Conservation (phyloP, 2,329 filamentous ascomycete genomes). For the Acrodontium crateriforme region DNA sequence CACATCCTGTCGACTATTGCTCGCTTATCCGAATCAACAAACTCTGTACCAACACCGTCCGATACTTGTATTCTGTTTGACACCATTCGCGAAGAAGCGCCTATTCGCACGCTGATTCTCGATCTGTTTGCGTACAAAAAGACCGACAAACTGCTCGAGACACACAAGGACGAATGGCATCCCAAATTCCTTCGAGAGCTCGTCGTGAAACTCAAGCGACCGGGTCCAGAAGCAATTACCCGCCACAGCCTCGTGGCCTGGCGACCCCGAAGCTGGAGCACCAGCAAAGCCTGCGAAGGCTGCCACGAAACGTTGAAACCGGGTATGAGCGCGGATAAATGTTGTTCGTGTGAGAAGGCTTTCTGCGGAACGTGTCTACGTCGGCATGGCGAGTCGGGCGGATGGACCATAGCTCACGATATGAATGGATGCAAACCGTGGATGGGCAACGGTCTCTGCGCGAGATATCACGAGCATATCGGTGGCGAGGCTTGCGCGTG, state of each 20-base stretch:
- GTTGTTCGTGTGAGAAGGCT: slow-evolving; percentile 27
- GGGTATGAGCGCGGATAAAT: slow-evolving; percentile 23
- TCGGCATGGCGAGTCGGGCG: slow-evolving; percentile 14
- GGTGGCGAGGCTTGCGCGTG: slow-evolving; percentile 17
- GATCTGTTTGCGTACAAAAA: slow-evolving; percentile 41
- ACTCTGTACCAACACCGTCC: slow-evolving; percentile 35
- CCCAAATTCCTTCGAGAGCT: slow-evolving; percentile 34
- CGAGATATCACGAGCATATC: slow-evolving; percentile 24
- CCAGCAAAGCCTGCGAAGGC: slow-evolving; percentile 23
- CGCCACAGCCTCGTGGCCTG: slow-evolving; percentile 29
- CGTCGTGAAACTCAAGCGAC: slow-evolving; percentile 32
- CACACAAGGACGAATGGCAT: slow-evolving; percentile 35
- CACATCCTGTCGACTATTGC: slow-evolving; percentile 30
- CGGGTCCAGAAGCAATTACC: slow-evolving; percentile 27
- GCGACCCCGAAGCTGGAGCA: slow-evolving; percentile 22
- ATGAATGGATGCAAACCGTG: slow-evolving; percentile 27
- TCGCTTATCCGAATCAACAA: slow-evolving; percentile 33
- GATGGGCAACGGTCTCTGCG: slow-evolving; percentile 21
- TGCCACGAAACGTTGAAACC: slow-evolving; percentile 28
- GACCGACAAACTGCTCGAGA: slow-evolving; percentile 34
- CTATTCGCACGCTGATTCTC: slow-evolving; percentile 29
- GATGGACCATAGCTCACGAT: slow-evolving; percentile 17
- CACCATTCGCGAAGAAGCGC: slow-evolving; percentile 25
- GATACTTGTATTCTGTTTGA: slow-evolving; percentile 37
- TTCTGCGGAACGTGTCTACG: slow-evolving; percentile 29